phyloP scores from a whole-genome alignment of 2,329 filamentous ascomycete genomes.

The Phoma sp. region DNA sequence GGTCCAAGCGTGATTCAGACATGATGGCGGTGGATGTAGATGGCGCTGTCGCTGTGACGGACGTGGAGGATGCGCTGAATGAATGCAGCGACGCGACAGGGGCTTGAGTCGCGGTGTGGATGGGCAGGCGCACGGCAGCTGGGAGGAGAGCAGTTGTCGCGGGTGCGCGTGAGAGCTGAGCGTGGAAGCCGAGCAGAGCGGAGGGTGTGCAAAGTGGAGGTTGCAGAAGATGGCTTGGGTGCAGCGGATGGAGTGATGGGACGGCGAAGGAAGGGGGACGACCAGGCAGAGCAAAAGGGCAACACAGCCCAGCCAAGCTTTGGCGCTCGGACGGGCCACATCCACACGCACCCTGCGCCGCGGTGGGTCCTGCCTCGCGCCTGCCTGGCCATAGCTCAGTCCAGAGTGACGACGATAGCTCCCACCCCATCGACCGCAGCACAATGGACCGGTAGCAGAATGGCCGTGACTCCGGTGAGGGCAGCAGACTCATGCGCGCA shows the following conservation, averaged over 20 bases:
- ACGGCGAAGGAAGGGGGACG: conserved; percentile 12
- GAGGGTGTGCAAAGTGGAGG: conserved; percentile 18
- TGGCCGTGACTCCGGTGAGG: conserved; percentile 54
- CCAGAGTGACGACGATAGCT: conserved; percentile 33
- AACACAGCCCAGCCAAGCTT: conserved; percentile 18
- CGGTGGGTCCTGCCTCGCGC: conserved; percentile 15
- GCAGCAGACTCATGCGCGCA: background rate
- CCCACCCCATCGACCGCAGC: conserved; percentile 23
- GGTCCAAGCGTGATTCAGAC: conserved; percentile 80
- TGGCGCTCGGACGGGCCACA: conserved; percentile 3
- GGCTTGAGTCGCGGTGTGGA: conserved; percentile 27
- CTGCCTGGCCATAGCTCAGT: conserved; percentile 23
- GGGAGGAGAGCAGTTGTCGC: conserved; percentile 21
- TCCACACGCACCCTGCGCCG: no score
- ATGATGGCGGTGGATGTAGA: conserved; percentile 21
- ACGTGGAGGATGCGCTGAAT: conserved; percentile 19
- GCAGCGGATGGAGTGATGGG: conserved; percentile 17
- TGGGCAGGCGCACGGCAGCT: conserved; percentile 29
- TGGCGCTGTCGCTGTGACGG: conserved; percentile 10
- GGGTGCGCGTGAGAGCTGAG: conserved; percentile 19
- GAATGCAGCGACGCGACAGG: conserved; percentile 21
- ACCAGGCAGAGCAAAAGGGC: conserved; percentile 25
- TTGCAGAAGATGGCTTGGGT: conserved; percentile 15
- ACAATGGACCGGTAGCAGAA: conserved; percentile 38
- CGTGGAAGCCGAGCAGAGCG: conserved; percentile 20